These are phyloP conservation scores for Trypanosomatidae sp. DNA, from an alignment of 208 protist genomes.

Conservation along the genomic window DNA sequence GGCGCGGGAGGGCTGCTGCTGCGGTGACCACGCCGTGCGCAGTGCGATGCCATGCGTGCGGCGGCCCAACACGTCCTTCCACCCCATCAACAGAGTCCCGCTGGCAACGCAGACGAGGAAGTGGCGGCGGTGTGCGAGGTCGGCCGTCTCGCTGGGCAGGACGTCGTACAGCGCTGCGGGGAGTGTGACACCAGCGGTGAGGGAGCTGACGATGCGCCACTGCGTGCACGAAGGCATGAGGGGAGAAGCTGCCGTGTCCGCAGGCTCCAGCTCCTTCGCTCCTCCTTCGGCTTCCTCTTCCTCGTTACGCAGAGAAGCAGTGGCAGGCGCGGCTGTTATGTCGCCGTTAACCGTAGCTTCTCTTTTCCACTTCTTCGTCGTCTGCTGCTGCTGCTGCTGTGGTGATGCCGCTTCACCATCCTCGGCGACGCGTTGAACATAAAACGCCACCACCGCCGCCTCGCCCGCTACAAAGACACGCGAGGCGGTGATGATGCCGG, in stretches of 20 bases:
- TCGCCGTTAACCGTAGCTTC: too few relatives aligned
- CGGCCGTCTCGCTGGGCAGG: not conserved
- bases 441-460: slow-evolving; percentile 34
- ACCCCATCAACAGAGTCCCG: slow-evolving; percentile 33
- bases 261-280: too few relatives aligned
- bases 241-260: too few relatives aligned
- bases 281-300: too few relatives aligned
- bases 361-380: too few relatives aligned
- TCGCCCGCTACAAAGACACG: slow-evolving; percentile 27
- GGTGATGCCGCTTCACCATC: too few relatives aligned
- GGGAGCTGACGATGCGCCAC: slow-evolving; percentile 5
- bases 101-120: slow-evolving; percentile 37
- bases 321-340: too few relatives aligned
- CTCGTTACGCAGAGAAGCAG: too few relatives aligned
- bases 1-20: slow-evolving; percentile 37
- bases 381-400: too few relatives aligned
- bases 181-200: slow-evolving; percentile 19
- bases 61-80: slow-evolving; percentile 22
- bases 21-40: slow-evolving; percentile 32
- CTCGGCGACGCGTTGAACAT: slow-evolving; percentile 13
- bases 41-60: slow-evolving; percentile 30
- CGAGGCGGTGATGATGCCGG: slow-evolving; percentile 46
- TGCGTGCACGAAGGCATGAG: too few relatives aligned
- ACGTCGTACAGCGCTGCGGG: slow-evolving; percentile 8
- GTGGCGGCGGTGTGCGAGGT: not conserved